Evolutionary conservation across 1,284 basidiomycete genomes (phyloP).

Genomic region (Ceratobasidium sp.): DNA sequence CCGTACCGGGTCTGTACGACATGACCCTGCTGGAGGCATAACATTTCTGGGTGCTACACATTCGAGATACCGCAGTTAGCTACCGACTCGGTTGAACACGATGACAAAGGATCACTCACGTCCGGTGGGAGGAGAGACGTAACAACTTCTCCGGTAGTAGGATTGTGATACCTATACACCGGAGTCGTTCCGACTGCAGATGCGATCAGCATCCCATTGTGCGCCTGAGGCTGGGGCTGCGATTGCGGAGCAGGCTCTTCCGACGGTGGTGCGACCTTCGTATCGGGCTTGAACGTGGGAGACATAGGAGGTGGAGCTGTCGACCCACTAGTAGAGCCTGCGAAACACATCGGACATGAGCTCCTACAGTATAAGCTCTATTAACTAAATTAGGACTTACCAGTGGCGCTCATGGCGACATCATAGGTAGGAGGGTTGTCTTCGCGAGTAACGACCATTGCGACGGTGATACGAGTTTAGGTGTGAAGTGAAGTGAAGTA

Average conservation of each 20-base stretch:
- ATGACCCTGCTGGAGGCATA: slow-evolving; percentile 83
- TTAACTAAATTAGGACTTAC: not conserved
- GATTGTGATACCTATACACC: slow-evolving; percentile 66
- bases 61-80: not conserved
- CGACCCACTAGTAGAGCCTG: slow-evolving; percentile 34
- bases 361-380: not conserved
- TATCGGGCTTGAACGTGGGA: slow-evolving; percentile 51
- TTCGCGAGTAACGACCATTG: slow-evolving; percentile 41
- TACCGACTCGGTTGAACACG: too few relatives aligned
- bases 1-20: slow-evolving; percentile 72
- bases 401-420: slow-evolving; percentile 50
- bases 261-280: slow-evolving; percentile 48
- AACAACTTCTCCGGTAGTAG: slow-evolving; percentile 63
- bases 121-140: slow-evolving; percentile 73
- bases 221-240: slow-evolving; percentile 27
- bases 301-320: slow-evolving; percentile 51
- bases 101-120: slow-evolving; percentile 16
- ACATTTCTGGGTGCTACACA: slow-evolving; percentile 76
- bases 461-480: not conserved
- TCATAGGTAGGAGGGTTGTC: slow-evolving; percentile 51
- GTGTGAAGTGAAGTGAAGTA: not conserved
- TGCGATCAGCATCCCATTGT: slow-evolving; percentile 25
- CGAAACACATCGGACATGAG: slow-evolving; percentile 20
- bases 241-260: slow-evolving; percentile 41
- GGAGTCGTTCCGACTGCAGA: slow-evolving; percentile 18